These are phyloP conservation scores for Lactifluus pinguis DNA, from an alignment of 768 basidiomycete genomes.

Conservation along the genomic window DNA sequence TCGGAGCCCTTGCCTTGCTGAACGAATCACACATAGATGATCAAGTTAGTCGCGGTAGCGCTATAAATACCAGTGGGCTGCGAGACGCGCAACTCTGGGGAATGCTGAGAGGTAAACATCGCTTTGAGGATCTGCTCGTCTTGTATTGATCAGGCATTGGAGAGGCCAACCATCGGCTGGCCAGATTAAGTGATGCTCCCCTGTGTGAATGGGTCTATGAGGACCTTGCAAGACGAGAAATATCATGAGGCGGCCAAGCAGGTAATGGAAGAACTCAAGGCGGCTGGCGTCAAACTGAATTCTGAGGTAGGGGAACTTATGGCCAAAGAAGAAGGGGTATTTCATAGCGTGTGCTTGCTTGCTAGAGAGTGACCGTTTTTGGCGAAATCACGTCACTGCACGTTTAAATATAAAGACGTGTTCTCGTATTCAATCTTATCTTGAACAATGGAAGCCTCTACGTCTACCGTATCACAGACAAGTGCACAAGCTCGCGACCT, in stretches of 20 bases:
- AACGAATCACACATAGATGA: slow-evolving; percentile 95
- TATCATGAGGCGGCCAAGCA: slow-evolving; percentile 31
- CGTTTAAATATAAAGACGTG: too few relatives aligned
- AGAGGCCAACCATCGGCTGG: slow-evolving; percentile 97
- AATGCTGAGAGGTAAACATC: slow-evolving; percentile 85
- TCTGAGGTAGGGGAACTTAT: slow-evolving; percentile 45
- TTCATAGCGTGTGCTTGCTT: slow-evolving; percentile 3
- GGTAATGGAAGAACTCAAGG: slow-evolving; percentile 42
- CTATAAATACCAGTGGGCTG: slow-evolving; percentile 76
- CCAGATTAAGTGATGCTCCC: slow-evolving; percentile 93
- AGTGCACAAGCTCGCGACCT: slow-evolving; percentile 36
- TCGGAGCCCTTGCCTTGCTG: slow-evolving; percentile 70
- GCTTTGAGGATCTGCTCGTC: slow-evolving; percentile 98
- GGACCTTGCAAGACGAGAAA: not conserved
- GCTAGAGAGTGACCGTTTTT: too few relatives aligned
- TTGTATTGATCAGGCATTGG: slow-evolving; percentile 90
- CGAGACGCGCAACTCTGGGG: slow-evolving; percentile 54
- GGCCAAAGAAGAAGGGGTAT: slow-evolving; percentile 14
- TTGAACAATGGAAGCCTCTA: not conserved
- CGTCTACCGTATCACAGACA: not conserved
- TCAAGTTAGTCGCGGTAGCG: slow-evolving; percentile 88
- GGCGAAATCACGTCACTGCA: too few relatives aligned
- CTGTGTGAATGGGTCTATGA: slow-evolving; percentile 34
- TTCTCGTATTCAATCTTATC: too few relatives aligned
- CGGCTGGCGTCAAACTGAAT: slow-evolving; percentile 50